Conservation (phyloP, 768 basidiomycete species). For the Pholiota conissans region DNA sequence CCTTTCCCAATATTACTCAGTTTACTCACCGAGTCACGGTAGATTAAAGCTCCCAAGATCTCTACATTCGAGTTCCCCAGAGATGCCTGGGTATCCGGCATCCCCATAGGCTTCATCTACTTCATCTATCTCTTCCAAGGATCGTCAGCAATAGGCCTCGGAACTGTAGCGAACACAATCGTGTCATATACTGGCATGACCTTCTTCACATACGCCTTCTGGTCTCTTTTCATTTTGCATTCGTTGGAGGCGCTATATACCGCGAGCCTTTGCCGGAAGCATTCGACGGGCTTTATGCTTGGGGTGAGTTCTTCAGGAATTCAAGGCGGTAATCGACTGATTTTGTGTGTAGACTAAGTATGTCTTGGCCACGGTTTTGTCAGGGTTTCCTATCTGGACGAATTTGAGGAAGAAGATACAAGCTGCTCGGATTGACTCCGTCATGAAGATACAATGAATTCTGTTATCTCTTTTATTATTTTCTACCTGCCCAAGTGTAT, state of each 20-base stretch:
- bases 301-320: slow-evolving; percentile 28
- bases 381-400: slow-evolving; percentile 56
- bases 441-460: slow-evolving; percentile 67
- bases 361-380: slow-evolving; percentile 44
- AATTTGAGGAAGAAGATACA: slow-evolving; percentile 63
- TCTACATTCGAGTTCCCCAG: slow-evolving; percentile 51
- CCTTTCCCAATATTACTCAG: not conserved
- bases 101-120: slow-evolving; percentile 21
- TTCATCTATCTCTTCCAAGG: slow-evolving; percentile 32
- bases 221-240: slow-evolving; percentile 38
- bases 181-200: slow-evolving; percentile 29
- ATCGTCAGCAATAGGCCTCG: slow-evolving; percentile 25
- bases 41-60: slow-evolving; percentile 68
- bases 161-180: slow-evolving; percentile 32
- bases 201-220: slow-evolving; percentile 31
- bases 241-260: slow-evolving; percentile 49
- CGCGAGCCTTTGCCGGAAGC: slow-evolving; percentile 45
- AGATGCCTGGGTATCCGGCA: slow-evolving; percentile 21
- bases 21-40: not conserved
- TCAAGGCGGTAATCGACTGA: not conserved
- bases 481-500: not conserved
- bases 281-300: slow-evolving; percentile 43
- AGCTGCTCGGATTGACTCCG: slow-evolving; percentile 70
- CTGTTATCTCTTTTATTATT: not conserved
- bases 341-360: slow-evolving; percentile 46